Evolutionary conservation across 1,139 yeast genomes (phyloP).

Genomic region (Suhomyces terraborum): DNA sequence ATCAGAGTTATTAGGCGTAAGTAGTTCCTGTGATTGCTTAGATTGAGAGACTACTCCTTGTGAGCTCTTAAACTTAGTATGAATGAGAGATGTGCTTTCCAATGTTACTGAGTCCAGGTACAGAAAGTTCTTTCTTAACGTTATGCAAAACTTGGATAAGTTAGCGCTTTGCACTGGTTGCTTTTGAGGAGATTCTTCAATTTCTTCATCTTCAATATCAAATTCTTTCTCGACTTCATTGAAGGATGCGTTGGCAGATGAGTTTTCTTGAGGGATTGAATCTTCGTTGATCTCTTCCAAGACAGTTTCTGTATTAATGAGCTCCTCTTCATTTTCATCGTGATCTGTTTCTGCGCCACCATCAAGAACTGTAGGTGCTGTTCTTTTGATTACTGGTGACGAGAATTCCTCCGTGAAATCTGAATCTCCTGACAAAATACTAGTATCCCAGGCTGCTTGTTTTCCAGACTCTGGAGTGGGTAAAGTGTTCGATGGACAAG

Average conservation of each 20-base stretch:
- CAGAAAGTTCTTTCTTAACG: constrained; percentile 35
- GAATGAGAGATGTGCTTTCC: constrained; percentile 1
- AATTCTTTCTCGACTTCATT: constrained; percentile 22
- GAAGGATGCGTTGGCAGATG: background rate
- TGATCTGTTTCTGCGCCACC: constrained; percentile 24
- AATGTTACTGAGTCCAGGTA: constrained; percentile 9
- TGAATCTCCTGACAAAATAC: constrained; percentile 36
- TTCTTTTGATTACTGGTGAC: constrained; percentile 25
- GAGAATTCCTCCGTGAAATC: constrained; percentile 40
- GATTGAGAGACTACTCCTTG: constrained; percentile 1
- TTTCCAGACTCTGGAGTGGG: constrained; percentile 15
- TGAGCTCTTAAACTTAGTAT: background rate
- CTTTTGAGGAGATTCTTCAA: constrained; percentile 48
- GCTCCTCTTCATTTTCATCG: constrained; percentile 9
- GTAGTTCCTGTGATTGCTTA: constrained; percentile 3
- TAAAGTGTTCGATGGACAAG: constrained; percentile 5
- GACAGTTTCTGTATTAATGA: background rate
- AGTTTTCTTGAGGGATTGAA: background rate
- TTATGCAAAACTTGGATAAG: constrained; percentile 20
- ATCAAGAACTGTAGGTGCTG: background rate
- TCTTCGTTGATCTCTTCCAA: constrained; percentile 4
- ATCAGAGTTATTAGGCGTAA: constrained; percentile 11
- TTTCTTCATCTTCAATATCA: constrained; percentile 34
- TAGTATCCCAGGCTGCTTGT: constrained; percentile 20
- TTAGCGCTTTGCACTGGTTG: constrained; percentile 8